A percentile compares a stretch with the other conserved stretches of the same genome.
phyloP scores from a whole-genome alignment of 352 stramenopile species.

The Globisporangium megalacanthum region DNA sequence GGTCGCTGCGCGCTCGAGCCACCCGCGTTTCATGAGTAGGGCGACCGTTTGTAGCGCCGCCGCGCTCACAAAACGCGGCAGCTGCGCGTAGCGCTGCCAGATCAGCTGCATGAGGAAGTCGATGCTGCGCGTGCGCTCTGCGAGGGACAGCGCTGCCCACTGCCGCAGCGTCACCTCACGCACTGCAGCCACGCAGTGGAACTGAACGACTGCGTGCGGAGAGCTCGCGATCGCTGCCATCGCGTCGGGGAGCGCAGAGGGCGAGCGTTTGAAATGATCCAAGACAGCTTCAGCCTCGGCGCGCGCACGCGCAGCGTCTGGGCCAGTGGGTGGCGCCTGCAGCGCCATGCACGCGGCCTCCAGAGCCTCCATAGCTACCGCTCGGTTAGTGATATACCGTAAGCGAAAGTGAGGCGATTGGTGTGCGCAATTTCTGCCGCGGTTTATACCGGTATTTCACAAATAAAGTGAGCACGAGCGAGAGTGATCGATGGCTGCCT shows the following conservation, averaged over 20 bases:
- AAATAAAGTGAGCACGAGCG: neutral
- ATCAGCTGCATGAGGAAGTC: conserved; percentile 80
- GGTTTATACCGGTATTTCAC: too few species aligned
- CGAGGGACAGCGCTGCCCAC: conserved; percentile 41
- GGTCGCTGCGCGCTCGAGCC: conserved; percentile 52
- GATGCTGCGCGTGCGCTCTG: conserved; percentile 47
- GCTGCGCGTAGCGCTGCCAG: conserved; percentile 40
- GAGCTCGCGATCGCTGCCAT: conserved; percentile 44
- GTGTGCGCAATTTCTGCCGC: too few species aligned
- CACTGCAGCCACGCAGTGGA: conserved; percentile 75
- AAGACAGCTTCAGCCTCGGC: conserved; percentile 59
- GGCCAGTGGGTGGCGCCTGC: conserved; percentile 49
- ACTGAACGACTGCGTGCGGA: conserved; percentile 57
- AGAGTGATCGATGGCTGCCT: conserved; percentile 14
- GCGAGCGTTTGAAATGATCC: conserved; percentile 80
- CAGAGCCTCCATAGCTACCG: conserved; percentile 50
- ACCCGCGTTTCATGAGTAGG: conserved; percentile 76
- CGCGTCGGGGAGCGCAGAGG: conserved; percentile 48
- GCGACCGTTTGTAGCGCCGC: conserved; percentile 66
- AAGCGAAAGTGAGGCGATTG: too few species aligned
- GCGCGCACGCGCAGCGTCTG: conserved; percentile 43
- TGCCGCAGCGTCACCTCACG: conserved; percentile 70
- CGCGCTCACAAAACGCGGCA: conserved; percentile 57
- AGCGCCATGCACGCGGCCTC: conserved; percentile 65
- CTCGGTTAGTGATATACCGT: too few species aligned